A percentile compares a stretch with the other conserved stretches of the same genome.
These are phyloP conservation scores for Medicago lupulina DNA, from an alignment of 306 rosid species.

Conservation along the genomic window DNA sequence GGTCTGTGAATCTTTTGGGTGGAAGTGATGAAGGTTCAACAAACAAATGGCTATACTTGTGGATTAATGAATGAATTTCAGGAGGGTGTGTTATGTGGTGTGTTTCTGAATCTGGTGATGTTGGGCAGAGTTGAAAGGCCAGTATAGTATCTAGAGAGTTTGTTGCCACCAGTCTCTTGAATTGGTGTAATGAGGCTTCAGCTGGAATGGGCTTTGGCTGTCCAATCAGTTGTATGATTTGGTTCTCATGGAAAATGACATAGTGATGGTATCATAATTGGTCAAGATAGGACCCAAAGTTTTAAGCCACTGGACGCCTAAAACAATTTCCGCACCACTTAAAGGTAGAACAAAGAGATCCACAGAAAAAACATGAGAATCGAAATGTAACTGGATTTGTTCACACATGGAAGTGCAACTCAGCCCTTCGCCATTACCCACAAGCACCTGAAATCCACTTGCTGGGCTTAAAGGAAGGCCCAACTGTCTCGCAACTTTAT, in stretches of 20 bases:
- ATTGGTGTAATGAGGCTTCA: not conserved
- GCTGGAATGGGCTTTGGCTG: not conserved
- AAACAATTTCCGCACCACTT: no score
- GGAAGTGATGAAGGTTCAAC: accelerated
- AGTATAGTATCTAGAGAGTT: not conserved
- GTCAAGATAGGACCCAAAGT: not conserved
- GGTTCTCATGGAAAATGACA: not conserved
- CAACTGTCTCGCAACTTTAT: no score
- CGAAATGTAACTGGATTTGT: no score
- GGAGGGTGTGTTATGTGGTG: accelerated
- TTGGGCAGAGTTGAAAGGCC: no score
- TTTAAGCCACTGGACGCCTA: not conserved
- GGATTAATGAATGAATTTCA: not conserved
- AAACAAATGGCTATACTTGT: not conserved
- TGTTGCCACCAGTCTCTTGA: accelerated
- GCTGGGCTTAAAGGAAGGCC: accelerated
- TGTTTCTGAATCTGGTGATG: accelerated
- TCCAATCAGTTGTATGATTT: accelerated
- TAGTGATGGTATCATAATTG: not conserved
- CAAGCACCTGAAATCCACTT: no score
- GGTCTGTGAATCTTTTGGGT: not conserved
- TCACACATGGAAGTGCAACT: no score
- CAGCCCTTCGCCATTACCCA: no score
- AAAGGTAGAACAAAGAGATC: no score
- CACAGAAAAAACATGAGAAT: no score